Base-by-base conservation (phyloP, 108 stramenopile species). In the Cafeteria roenbergensis region DNA sequence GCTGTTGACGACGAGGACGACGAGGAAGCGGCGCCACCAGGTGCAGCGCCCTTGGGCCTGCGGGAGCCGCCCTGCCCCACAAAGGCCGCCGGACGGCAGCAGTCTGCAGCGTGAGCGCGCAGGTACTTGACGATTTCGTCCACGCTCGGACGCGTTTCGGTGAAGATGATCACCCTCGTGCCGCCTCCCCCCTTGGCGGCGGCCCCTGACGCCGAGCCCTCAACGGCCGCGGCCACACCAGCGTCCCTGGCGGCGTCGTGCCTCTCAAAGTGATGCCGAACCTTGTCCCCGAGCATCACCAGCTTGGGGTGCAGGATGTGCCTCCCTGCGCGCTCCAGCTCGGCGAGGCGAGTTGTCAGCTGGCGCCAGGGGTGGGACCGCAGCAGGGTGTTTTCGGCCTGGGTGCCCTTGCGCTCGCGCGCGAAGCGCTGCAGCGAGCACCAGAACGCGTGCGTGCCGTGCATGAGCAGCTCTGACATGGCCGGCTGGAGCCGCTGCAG, bases 121-220 rank as follows among this genome's bases (percentile, higher is more conserved):
- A 91, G 65, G 66, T 75, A 68, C 12, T 53, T 58, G 9, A 86
- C 83, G 62, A 94, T 87, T 34, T 84, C 85, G 21, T 52, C 55
- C 17, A 94, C 88, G 3, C 80, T 79, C 35, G 86, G 84, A 27
- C 92, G 76, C 71, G 79, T 85, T 34, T 89, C 82, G 1, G 86
- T 78, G 76, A 94, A 94, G 2, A 94, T 87, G 64, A 94, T 94
- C 1, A 78, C 88, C 20, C 89, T 77, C 4, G 87, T 82, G 1
- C 80, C 76, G 63, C 70, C 51, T 29, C 55, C 51, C 9, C 20
- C 29, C 28, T 33, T 29, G 52, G n/a, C 27, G 50, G 27, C 62
- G 26, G 29, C 63, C 54, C 27, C 54, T n/a, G n/a, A 55, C 26
- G 26, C n/a, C 28, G 57, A 27, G n/a, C n/a, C n/a, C n/a, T n/a